Evolutionary conservation across 306 rosid species (phyloP).

Genomic region (Rosa persica): DNA sequence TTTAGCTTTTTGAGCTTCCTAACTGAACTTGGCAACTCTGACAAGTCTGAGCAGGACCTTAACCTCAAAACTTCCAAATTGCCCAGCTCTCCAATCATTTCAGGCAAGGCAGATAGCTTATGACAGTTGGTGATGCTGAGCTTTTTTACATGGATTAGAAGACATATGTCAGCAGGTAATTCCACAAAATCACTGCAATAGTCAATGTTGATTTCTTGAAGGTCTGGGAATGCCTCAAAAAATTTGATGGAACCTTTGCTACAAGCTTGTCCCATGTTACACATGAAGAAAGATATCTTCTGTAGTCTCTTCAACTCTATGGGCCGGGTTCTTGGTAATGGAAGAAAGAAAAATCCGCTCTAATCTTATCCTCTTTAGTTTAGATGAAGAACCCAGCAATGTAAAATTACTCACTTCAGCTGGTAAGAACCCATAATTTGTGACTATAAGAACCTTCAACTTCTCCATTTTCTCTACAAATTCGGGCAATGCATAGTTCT

Average conservation of each 20-base stretch:
- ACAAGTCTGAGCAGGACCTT: not conserved
- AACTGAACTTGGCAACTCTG: not conserved
- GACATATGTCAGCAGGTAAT: not conserved
- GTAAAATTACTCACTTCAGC: too few species aligned
- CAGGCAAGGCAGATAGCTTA: not conserved
- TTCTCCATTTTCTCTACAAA: too few species aligned
- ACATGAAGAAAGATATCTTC: conserved; percentile 56
- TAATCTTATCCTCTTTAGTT: conserved; percentile 44
- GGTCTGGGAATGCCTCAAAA: not conserved
- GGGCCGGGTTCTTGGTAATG: conserved; percentile 14
- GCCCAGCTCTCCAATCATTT: not conserved
- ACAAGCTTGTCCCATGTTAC: conserved; percentile 30
- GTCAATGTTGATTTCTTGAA: not conserved
- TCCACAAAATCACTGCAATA: not conserved
- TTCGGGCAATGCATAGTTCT: too few species aligned
- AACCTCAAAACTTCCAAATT: not conserved
- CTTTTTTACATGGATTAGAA: not conserved
- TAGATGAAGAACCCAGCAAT: conserved; percentile 22
- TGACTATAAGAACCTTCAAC: too few species aligned
- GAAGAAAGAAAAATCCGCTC: conserved; percentile 45
- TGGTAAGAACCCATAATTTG: too few species aligned
- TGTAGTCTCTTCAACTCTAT: conserved; percentile 35
- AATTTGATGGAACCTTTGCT: not conserved
- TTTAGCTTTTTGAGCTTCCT: not conserved
- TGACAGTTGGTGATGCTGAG: not conserved